These are phyloP conservation scores for Peniophora sp. DNA, from an alignment of 1,284 basidiomycete species.

Conservation along the genomic window DNA sequence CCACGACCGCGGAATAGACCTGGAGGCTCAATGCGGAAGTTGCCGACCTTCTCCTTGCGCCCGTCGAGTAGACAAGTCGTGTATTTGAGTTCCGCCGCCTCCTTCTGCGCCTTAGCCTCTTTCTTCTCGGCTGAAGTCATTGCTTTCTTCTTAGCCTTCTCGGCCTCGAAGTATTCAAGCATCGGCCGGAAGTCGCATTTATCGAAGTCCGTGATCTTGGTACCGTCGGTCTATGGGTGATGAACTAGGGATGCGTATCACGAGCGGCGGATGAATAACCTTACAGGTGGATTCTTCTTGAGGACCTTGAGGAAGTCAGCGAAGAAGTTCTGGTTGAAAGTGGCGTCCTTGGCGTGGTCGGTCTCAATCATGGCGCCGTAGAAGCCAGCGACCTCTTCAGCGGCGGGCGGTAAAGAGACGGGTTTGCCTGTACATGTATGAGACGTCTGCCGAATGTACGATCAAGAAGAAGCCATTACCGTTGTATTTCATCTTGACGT, in stretches of 20 bases:
- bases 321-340: conserved; percentile 96
- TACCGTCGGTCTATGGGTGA: conserved; percentile 50
- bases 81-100: conserved; percentile 80
- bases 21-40: conserved; percentile 97
- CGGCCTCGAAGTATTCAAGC: conserved; percentile 87
- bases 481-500: conserved; percentile 94
- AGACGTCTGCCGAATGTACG: conserved; percentile 9
- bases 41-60: conserved; percentile 95
- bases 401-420: conserved; percentile 74
- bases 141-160: conserved; percentile 90
- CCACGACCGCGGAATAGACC: conserved; percentile 96
- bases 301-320: conserved; percentile 80
- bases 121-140: conserved; percentile 86
- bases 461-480: conserved; percentile 40
- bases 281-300: conserved; percentile 80
- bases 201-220: conserved; percentile 72
- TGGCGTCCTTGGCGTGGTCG: conserved; percentile 84
- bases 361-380: conserved; percentile 92
- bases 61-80: conserved; percentile 86
- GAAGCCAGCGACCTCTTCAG: conserved; percentile 97
- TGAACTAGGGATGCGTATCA: conserved; percentile 1
- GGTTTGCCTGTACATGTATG: conserved; percentile 50
- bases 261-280: conserved; percentile 31
- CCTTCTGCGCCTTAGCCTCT: conserved; percentile 78
- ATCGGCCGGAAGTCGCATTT: conserved; percentile 94